These are phyloP conservation scores for Gryganskiella cystojenkinii DNA, from an alignment of 192 early-diverging fungal species.

Conservation along the genomic window DNA sequence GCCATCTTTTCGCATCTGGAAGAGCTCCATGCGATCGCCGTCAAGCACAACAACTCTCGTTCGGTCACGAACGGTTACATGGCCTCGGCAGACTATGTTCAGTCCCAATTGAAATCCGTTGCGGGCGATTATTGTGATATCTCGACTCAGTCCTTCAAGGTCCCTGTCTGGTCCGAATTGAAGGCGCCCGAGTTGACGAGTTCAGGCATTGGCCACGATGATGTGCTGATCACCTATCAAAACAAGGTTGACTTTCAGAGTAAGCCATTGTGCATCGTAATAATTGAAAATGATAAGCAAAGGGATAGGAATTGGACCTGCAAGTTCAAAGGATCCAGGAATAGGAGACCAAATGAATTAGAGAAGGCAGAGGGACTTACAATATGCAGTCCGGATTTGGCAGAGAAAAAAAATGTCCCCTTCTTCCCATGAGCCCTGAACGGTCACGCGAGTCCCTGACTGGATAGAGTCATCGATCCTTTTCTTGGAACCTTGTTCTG, in stretches of 20 bases:
- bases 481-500: neutral
- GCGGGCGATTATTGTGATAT: constrained; percentile 52
- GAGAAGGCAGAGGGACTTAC: no score
- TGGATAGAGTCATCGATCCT: no score
- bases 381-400: no score
- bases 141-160: constrained; percentile 60
- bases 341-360: neutral
- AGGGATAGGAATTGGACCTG: no score
- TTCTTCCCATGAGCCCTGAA: neutral
- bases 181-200: constrained; percentile 47
- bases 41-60: constrained; percentile 52
- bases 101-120: constrained; percentile 59
- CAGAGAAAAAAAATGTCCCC: neutral
- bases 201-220: constrained; percentile 19
- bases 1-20: constrained; percentile 46
- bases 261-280: constrained; percentile 28
- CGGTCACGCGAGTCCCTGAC: no score
- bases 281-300: no score
- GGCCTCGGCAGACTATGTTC: constrained; percentile 70
- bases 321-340: no score
- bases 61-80: constrained; percentile 55
- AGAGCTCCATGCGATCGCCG: constrained; percentile 46
- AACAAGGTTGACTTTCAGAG: constrained; percentile 60
- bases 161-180: constrained; percentile 57
- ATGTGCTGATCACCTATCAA: constrained; percentile 38